A percentile compares a stretch with the other conserved stretches of the same genome.
These are phyloP conservation scores for Pythium pectinolyticum DNA, from an alignment of 352 stramenopile species.

Conservation along the genomic window DNA sequence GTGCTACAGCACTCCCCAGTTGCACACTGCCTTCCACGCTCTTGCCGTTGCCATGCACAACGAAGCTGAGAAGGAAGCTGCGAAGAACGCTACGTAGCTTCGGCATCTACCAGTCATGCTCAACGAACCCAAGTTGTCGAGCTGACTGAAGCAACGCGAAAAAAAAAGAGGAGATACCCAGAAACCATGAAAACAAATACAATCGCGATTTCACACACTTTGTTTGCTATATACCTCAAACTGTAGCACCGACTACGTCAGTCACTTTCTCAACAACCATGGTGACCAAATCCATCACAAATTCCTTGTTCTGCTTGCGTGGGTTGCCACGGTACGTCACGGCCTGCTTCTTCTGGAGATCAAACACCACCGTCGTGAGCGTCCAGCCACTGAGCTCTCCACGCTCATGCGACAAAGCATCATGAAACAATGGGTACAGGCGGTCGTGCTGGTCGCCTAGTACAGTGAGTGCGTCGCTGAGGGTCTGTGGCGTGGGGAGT, in stretches of 20 bases:
- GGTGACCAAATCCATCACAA: conserved; percentile 51
- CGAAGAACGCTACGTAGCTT: too few relatives aligned
- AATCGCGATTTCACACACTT: too few relatives aligned
- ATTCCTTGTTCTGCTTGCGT: conserved; percentile 28
- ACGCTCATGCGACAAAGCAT: conserved; percentile 48
- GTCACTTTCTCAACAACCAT: conserved; percentile 32
- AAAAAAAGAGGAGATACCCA: too few relatives aligned
- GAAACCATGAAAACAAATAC: too few relatives aligned
- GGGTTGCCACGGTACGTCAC: conserved; percentile 58
- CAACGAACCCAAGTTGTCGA: too few relatives aligned
- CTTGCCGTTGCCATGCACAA: too few relatives aligned
- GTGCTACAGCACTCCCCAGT: too few relatives aligned
- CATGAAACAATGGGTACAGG: conserved; percentile 65
- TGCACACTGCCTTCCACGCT: too few relatives aligned
- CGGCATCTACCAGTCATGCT: too few relatives aligned
- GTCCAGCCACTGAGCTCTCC: conserved; percentile 74
- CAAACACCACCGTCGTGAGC: conserved; percentile 67
- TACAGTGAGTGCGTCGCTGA: conserved; percentile 48
- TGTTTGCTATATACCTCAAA: too few relatives aligned
- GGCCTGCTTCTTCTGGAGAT: conserved; percentile 43
- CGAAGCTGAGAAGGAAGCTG: too few relatives aligned
- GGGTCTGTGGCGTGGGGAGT: conserved; percentile 36
- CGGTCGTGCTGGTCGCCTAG: conserved; percentile 66
- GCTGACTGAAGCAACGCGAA: too few relatives aligned
- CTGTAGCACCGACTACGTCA: conserved; percentile 1